A percentile compares a stretch with the other conserved stretches of the same genome.
phyloP scores from a whole-genome alignment of 2,329 filamentous ascomycete genomes.

The Sphaerostilbella broomeana region DNA sequence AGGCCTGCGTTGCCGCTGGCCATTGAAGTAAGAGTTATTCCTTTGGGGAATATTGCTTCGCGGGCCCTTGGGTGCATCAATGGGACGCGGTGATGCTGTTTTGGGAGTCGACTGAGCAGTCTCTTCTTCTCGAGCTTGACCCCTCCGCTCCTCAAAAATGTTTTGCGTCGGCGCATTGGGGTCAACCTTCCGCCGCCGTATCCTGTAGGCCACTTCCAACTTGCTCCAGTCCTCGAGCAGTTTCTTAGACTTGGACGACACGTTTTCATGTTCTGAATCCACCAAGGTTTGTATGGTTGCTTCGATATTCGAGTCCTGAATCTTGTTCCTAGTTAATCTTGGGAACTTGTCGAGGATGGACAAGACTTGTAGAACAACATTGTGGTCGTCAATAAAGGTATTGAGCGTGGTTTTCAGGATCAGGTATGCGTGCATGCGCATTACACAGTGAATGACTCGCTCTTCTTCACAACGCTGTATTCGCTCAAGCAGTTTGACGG shows the following conservation, averaged over 20 bases:
- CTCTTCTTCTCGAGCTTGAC: constrained; percentile 38
- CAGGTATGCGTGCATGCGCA: constrained; percentile 95
- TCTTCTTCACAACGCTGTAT: constrained; percentile 85
- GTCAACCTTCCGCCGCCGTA: constrained; percentile 82
- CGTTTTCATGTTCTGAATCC: constrained; percentile 63
- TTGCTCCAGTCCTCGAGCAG: constrained; percentile 83
- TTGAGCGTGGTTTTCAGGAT: constrained; percentile 83
- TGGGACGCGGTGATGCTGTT: constrained; percentile 37
- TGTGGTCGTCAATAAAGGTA: constrained; percentile 82
- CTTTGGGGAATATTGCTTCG: constrained; percentile 54
- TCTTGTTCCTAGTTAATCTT: constrained; percentile 91
- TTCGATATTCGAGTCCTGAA: constrained; percentile 93
- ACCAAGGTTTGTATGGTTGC: constrained; percentile 65
- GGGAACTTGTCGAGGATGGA: constrained; percentile 86
- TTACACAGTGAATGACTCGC: constrained; percentile 76
- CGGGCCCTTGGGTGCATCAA: constrained; percentile 51
- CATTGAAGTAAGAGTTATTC: constrained; percentile 41
- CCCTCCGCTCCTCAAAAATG: constrained; percentile 57
- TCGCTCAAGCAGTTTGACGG: constrained; percentile 84
- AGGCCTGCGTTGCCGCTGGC: constrained; percentile 45
- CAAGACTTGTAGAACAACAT: constrained; percentile 82
- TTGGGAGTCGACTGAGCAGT: constrained; percentile 31
- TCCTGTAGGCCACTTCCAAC: constrained; percentile 84
- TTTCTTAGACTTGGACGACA: constrained; percentile 62
- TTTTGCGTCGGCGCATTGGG: constrained; percentile 53